Evolutionary conservation across 2,329 filamentous ascomycete genomes (phyloP).

Genomic region (Bipolaris oryzae): DNA sequence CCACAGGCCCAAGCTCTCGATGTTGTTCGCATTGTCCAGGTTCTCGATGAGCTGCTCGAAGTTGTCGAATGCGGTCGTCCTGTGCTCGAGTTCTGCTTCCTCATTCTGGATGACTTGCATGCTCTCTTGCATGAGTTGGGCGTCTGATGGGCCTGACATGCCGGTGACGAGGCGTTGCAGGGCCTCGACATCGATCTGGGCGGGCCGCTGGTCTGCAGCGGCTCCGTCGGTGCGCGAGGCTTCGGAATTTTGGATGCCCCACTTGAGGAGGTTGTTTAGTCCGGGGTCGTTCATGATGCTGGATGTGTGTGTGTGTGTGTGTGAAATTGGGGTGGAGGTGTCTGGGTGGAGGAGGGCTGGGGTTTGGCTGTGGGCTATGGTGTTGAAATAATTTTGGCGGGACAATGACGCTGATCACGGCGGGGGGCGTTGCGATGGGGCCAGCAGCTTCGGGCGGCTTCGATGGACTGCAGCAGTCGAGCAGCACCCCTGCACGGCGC

Average conservation of each 20-base stretch:
- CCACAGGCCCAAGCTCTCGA: conserved; percentile 81
- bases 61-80: conserved; percentile 33
- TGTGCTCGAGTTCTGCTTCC: conserved; percentile 25
- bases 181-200: conserved; percentile 21
- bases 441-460: conserved; percentile 33
- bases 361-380: conserved; percentile 10
- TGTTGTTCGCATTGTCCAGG: conserved; percentile 95
- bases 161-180: conserved; percentile 17
- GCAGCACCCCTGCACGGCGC: background rate
- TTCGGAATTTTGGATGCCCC: conserved; percentile 71
- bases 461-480: conserved; percentile 25
- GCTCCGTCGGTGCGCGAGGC: conserved; percentile 46
- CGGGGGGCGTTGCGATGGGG: conserved; percentile 21
- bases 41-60: conserved; percentile 37
- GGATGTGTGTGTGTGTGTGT: background rate
- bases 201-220: conserved; percentile 51
- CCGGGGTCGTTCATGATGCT: conserved; percentile 61
- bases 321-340: background rate
- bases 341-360: conserved; percentile 10
- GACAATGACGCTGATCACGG: conserved; percentile 29
- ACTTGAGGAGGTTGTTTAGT: conserved; percentile 80
- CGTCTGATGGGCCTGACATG: conserved; percentile 64
- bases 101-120: conserved; percentile 75
- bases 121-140: conserved; percentile 85
- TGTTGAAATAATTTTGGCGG: conserved; percentile 31